Percentiles rank a stretch among this genome's conserved stretches.
phyloP scores from a whole-genome alignment of 2,329 filamentous ascomycete species.

The Cercospora brassicicola region DNA sequence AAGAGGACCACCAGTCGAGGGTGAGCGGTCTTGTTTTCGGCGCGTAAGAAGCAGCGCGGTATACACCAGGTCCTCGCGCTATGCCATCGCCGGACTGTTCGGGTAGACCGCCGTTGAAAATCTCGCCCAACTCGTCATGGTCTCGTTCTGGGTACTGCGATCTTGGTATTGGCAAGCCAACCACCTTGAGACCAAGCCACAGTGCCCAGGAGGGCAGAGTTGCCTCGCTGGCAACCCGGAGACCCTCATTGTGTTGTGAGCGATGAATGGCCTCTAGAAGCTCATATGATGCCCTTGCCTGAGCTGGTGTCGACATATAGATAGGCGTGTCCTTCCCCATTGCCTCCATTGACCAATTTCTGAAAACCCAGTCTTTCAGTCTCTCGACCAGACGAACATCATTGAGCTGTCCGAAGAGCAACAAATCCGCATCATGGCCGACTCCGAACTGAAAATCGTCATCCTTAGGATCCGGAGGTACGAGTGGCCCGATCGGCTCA shows the following conservation, averaged over 20 bases:
- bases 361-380: conserved; percentile 37
- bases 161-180: conserved; percentile 47
- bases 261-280: conserved; percentile 3
- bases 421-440: conserved; percentile 69
- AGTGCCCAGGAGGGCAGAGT: conserved; percentile 77
- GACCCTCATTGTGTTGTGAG: conserved; percentile 32
- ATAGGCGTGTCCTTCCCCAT: conserved; percentile 52
- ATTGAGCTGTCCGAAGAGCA: conserved; percentile 68
- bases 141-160: conserved; percentile 37
- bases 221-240: conserved; percentile 67
- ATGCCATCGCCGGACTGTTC: conserved; percentile 4
- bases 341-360: conserved; percentile 39
- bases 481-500: conserved; percentile 59
- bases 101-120: neutral
- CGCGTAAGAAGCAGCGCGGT: conserved; percentile 33
- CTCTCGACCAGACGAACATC: conserved; percentile 53
- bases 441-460: conserved; percentile 70
- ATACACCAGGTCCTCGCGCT: neutral
- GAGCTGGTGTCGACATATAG: conserved; percentile 65
- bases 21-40: conserved; percentile 26
- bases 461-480: conserved; percentile 54
- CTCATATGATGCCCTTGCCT: conserved; percentile 62
- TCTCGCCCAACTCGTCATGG: conserved; percentile 17
- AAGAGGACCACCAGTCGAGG: conserved; percentile 39
- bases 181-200: conserved; percentile 72